Conservation (phyloP, 1,284 basidiomycete genomes). For the Rhodotorula mucilaginosa region DNA sequence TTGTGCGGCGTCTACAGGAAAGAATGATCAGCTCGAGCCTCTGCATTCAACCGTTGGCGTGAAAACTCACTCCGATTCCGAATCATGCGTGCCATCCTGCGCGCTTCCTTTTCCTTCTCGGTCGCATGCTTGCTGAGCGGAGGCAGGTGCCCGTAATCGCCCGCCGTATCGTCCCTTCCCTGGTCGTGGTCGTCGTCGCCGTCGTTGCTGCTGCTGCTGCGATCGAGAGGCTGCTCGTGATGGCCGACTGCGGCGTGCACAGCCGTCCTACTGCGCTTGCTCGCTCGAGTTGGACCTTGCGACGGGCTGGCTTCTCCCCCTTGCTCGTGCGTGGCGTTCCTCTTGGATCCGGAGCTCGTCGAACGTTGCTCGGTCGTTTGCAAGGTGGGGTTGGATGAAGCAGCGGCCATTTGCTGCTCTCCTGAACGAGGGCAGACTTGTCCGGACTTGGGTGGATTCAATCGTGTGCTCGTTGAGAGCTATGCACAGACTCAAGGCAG, state of each 20-base stretch:
- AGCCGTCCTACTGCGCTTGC: background rate
- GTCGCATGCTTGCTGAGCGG: background rate
- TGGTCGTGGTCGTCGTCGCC: background rate
- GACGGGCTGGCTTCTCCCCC: too few species aligned
- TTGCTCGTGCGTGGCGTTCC: background rate
- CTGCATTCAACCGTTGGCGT: background rate
- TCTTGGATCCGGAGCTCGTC: background rate
- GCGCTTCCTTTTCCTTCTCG: constrained; percentile 32
- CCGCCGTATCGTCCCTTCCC: background rate
- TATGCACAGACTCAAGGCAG: background rate
- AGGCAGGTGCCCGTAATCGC: background rate
- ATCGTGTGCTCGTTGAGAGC: background rate
- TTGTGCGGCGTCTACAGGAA: constrained; percentile 36
- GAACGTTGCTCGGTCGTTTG: background rate
- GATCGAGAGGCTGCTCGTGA: background rate
- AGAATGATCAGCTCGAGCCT: background rate
- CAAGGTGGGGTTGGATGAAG: background rate
- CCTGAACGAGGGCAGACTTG: background rate
- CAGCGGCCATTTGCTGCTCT: background rate
- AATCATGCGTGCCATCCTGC: constrained; percentile 34
- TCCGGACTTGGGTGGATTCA: background rate
- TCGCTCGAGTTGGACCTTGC: too few species aligned
- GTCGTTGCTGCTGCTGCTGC: background rate
- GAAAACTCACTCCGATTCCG: constrained; percentile 24
- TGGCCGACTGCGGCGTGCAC: background rate